A percentile compares a stretch with the other conserved stretches of the same genome.
Conservation (phyloP, 2,329 filamentous ascomycete genomes). For the Talaromyces sp. region DNA sequence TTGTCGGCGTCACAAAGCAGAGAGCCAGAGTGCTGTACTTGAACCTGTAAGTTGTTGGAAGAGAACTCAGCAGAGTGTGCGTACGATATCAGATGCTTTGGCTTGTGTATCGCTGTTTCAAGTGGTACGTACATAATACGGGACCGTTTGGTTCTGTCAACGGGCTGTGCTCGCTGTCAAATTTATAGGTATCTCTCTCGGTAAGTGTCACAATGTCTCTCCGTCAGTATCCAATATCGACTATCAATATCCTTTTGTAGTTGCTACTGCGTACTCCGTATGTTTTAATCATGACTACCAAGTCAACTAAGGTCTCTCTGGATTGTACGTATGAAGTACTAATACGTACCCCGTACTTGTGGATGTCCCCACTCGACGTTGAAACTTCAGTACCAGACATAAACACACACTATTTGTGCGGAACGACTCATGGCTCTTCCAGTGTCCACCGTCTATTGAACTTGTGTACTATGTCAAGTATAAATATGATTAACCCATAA, state of each 20-base stretch:
- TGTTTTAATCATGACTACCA: background rate
- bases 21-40: background rate
- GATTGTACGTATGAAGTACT: background rate
- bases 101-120: background rate
- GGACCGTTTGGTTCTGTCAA: background rate
- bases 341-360: background rate
- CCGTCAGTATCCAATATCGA: background rate
- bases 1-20: background rate
- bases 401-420: background rate
- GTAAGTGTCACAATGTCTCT: background rate
- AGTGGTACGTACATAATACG: background rate
- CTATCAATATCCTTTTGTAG: background rate
- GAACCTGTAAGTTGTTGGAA: background rate
- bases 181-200: background rate
- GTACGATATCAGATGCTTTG: background rate
- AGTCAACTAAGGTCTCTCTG: too few relatives aligned
- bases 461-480: background rate
- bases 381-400: background rate
- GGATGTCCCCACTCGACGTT: background rate
- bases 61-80: background rate
- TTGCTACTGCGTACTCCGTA: background rate
- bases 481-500: background rate
- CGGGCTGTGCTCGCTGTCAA: background rate
- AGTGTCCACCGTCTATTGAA: slow-evolving; percentile 3
- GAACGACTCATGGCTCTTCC: background rate